Base-by-base conservation (phyloP, 352 stramenopile genomes). In the Phytophthora fragariaefolia region DNA sequence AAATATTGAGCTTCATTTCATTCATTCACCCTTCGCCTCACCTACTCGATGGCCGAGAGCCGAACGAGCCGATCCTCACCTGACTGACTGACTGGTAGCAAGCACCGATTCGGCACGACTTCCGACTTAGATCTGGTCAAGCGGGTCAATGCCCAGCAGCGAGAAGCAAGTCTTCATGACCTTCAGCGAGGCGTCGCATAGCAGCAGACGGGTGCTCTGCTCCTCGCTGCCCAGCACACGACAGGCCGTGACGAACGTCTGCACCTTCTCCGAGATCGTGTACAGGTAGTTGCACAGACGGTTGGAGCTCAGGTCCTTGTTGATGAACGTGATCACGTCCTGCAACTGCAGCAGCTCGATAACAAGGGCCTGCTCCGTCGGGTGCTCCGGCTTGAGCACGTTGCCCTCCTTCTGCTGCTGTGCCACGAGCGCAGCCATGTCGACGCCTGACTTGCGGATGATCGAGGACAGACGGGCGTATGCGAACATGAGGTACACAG, bases 401-500 rank as follows among this genome's bases (percentile, higher is more conserved):
- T 86, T 76, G 18, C 82, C 70, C 10, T 76, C 57, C 45, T 68
- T 74, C 51, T 73, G 58, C 40, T 80, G 69, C 60, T 87, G 68
- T 49, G 77, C 72, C 45, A 82, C 58, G 17, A 98, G 75, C 26
- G 67, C 80, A 28, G 87, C 69, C 45, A 98, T 86, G 50, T 97
- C 85, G 27, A 97, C 83, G n/a, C 85, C 87, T 38, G 89, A 89
- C 82, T 99, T 99, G 60, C 91, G 84, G 43, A 99, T 87, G 76
- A 99, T 99, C 49, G 92, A 98, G 62, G 92, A 96, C 52, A 99
- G 85, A 52, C 98, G 93, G n/a, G 98, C 98, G 79, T 99, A 98
- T 26, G 97, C 96, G 82, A 99, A 99, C 76, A 99, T 89, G 43
- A 99, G 83, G 79, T 99, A 99, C 60, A 99, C 97, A 56, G 97